Evolutionary conservation across 768 basidiomycete genomes (phyloP).

Genomic region (Boletus fagicola): DNA sequence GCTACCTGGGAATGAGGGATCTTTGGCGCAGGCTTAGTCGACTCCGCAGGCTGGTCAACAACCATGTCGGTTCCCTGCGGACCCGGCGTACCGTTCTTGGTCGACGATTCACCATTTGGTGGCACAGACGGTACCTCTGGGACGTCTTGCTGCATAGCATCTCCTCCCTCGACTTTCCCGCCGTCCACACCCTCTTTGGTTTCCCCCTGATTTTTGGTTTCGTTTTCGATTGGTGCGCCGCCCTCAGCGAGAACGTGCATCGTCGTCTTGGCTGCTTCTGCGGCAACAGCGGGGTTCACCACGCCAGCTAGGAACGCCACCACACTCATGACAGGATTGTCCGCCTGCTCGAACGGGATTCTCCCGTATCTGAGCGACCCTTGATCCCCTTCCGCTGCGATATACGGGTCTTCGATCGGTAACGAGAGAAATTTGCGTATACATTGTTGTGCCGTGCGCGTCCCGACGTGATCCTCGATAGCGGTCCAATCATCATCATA

Average conservation of each 20-base stretch:
- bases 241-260: conserved; percentile 76
- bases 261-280: conserved; percentile 90
- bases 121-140: conserved; percentile 6
- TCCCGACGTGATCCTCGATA: conserved; percentile 91
- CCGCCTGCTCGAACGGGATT: conserved; percentile 90
- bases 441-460: conserved; percentile 90
- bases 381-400: conserved; percentile 72
- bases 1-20: conserved; percentile 73
- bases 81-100: conserved; percentile 15
- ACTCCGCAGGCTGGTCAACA: conserved; percentile 40
- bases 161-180: conserved; percentile 45
- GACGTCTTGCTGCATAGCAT: conserved; percentile 35
- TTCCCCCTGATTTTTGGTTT: conserved; percentile 23
- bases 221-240: conserved; percentile 41
- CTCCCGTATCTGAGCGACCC: conserved; percentile 73
- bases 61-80: conserved; percentile 42
- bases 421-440: conserved; percentile 93
- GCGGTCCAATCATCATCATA: conserved; percentile 95
- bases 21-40: conserved; percentile 33
- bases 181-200: conserved; percentile 35
- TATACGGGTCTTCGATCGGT: conserved; percentile 94
- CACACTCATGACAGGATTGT: conserved; percentile 98
- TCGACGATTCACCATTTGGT: conserved; percentile 16
- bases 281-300: conserved; percentile 85
- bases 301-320: conserved; percentile 96